phyloP scores from a whole-genome alignment of 176 grass and related monocot genomes.

The Guadua angustifolia region DNA sequence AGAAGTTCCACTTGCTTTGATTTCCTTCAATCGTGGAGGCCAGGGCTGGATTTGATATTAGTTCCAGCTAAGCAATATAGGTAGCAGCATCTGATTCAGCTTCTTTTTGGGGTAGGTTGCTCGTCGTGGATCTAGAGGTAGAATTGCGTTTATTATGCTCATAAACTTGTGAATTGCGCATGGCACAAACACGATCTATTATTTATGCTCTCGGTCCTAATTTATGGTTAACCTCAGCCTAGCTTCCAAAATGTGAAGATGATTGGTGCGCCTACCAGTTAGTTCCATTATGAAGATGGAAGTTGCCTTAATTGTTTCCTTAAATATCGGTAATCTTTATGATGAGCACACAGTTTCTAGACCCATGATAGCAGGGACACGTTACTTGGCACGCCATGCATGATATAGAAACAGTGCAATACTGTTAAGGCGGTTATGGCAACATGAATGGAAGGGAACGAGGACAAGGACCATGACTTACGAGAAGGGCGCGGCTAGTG shows the following conservation, averaged over 20 bases:
- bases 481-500: not conserved
- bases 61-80: not conserved
- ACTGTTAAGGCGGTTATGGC: not conserved
- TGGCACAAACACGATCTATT: not conserved
- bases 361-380: not conserved
- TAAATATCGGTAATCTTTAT: not conserved
- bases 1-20: not conserved
- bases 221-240: not conserved
- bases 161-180: not conserved
- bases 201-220: not conserved
- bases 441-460: not conserved
- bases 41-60: not conserved
- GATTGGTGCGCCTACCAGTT: not conserved
- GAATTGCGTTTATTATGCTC: no score
- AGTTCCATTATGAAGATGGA: not conserved
- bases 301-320: not conserved
- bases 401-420: not conserved
- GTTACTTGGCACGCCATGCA: not conserved
- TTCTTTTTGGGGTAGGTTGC: not conserved
- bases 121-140: not conserved
- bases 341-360: not conserved
- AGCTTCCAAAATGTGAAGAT: slow-evolving; percentile 11
- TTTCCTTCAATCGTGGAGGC: not conserved
- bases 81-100: not conserved
- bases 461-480: not conserved